These are phyloP conservation scores for Epicoccum sorghinum DNA, from an alignment of 2,329 filamentous ascomycete species.

Conservation along the genomic window DNA sequence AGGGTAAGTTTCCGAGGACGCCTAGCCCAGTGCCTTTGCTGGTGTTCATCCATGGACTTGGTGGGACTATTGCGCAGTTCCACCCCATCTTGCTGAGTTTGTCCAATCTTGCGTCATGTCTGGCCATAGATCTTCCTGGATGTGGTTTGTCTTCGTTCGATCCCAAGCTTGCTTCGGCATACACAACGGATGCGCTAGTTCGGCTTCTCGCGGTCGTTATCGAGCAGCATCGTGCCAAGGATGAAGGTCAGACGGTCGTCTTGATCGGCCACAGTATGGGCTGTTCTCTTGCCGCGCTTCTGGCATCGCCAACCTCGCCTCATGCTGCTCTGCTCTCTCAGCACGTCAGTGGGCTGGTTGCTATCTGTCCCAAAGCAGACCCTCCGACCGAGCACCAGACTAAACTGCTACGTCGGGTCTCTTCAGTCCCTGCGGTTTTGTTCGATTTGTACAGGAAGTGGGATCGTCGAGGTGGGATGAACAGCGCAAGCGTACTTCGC, in stretches of 20 bases:
- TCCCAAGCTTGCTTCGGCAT: constrained; percentile 75
- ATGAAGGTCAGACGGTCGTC: constrained; percentile 72
- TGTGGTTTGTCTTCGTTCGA: constrained; percentile 81
- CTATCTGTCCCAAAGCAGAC: constrained; percentile 77
- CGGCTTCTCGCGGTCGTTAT: constrained; percentile 79
- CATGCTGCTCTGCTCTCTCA: constrained; percentile 61
- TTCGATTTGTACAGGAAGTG: constrained; percentile 79
- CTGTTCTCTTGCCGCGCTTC: constrained; percentile 73
- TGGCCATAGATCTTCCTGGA: constrained; percentile 88
- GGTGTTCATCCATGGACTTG: constrained; percentile 90
- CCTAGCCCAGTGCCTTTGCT: constrained; percentile 80
- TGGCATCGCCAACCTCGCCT: constrained; percentile 67
- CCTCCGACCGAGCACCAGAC: constrained; percentile 64
- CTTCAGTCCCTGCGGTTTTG: constrained; percentile 72
- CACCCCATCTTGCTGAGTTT: constrained; percentile 80
- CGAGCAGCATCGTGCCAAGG: constrained; percentile 70
- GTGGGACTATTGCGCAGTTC: constrained; percentile 91
- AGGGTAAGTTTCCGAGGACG: constrained; percentile 75
- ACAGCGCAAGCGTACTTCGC: constrained; percentile 78
- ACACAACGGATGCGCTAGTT: constrained; percentile 75
- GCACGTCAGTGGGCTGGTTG: constrained; percentile 76
- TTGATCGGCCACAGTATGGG: constrained; percentile 92
- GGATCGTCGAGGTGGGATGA: constrained; percentile 77
- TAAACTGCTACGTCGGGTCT: constrained; percentile 60
- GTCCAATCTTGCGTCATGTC: constrained; percentile 79